Percentiles rank a stretch among this genome's conserved stretches.
Evolutionary conservation across 2,329 filamentous ascomycete genomes (phyloP).

Genomic region (Apiospora sp.): DNA sequence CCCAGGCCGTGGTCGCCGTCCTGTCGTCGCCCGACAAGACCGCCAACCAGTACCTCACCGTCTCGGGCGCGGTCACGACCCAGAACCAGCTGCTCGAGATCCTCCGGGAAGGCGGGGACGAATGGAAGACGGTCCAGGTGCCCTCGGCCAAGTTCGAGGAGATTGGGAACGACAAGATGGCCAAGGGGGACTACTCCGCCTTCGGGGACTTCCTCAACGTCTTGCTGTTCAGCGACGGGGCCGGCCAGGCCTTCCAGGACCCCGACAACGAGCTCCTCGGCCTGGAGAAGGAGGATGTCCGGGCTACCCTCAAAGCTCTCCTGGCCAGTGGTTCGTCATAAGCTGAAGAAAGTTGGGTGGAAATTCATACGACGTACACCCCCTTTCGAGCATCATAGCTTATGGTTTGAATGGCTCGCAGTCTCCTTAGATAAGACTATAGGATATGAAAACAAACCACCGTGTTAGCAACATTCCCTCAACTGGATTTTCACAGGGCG

Average conservation of each 20-base stretch:
- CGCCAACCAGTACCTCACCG: conserved; percentile 64
- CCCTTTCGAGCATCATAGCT: background rate
- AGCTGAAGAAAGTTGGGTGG: background rate
- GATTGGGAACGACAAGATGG: conserved; percentile 51
- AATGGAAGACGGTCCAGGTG: conserved; percentile 53
- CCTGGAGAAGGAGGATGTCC: conserved; percentile 38
- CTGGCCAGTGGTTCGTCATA: background rate
- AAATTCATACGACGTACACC: background rate
- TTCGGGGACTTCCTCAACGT: conserved; percentile 38
- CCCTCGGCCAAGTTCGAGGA: conserved; percentile 45
- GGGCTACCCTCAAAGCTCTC: conserved; percentile 7
- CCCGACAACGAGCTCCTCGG: conserved; percentile 37
- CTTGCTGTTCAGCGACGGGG: conserved; percentile 38
- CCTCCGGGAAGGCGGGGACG: conserved; percentile 56
- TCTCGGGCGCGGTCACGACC: conserved; percentile 64
- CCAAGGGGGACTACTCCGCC: conserved; percentile 48
- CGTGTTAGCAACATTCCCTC: too few species aligned
- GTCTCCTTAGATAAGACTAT: background rate
- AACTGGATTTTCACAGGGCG: too few species aligned
- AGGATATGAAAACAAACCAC: too few species aligned
- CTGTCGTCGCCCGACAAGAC: conserved; percentile 59
- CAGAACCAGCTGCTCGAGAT: conserved; percentile 64
- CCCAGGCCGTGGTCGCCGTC: conserved; percentile 57
- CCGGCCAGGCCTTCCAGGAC: conserved; percentile 33
- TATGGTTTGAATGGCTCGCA: background rate